These are phyloP conservation scores for Colletotrichum sojae DNA, from an alignment of 2,329 filamentous ascomycete species.

Conservation along the genomic window DNA sequence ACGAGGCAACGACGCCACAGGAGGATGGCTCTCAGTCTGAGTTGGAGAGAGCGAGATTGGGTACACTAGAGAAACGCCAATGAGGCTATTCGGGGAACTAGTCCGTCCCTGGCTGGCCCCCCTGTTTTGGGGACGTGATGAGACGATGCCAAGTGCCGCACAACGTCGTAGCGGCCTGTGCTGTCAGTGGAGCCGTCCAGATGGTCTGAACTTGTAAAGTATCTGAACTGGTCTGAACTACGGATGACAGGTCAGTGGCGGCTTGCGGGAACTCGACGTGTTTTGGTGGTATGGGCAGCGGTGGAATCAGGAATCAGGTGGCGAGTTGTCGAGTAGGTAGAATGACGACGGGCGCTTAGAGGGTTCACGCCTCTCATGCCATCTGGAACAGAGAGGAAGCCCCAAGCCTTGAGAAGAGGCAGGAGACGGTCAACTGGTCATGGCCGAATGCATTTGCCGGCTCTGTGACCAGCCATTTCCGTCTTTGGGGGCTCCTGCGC, in stretches of 20 bases:
- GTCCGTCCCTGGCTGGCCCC: constrained; percentile 16
- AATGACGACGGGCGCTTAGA: background rate
- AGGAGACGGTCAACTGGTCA: background rate
- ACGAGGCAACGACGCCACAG: background rate
- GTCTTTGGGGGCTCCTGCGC: background rate
- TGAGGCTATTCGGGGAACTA: constrained; percentile 32
- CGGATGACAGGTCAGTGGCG: constrained; percentile 31
- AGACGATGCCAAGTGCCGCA: constrained; percentile 41
- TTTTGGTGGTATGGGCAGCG: background rate
- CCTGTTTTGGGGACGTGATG: constrained; percentile 36
- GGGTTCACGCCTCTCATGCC: background rate
- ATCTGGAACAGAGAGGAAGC: too few relatives aligned
- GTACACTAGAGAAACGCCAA: background rate
- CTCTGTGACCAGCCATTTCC: background rate
- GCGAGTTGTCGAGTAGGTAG: too few relatives aligned
- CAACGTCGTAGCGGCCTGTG: constrained; percentile 30
- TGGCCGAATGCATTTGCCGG: constrained; percentile 18
- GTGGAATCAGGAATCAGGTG: constrained; percentile 4
- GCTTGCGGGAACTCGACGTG: background rate
- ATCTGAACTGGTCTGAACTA: constrained; percentile 26
- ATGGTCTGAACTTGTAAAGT: constrained; percentile 6
- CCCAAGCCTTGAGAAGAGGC: background rate
- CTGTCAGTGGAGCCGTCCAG: constrained; percentile 2
- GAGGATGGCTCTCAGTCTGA: background rate
- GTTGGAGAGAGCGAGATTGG: constrained; percentile 6